Conservation (phyloP, 192 early-diverging fungal species). For the Kappamyces sp. region DNA sequence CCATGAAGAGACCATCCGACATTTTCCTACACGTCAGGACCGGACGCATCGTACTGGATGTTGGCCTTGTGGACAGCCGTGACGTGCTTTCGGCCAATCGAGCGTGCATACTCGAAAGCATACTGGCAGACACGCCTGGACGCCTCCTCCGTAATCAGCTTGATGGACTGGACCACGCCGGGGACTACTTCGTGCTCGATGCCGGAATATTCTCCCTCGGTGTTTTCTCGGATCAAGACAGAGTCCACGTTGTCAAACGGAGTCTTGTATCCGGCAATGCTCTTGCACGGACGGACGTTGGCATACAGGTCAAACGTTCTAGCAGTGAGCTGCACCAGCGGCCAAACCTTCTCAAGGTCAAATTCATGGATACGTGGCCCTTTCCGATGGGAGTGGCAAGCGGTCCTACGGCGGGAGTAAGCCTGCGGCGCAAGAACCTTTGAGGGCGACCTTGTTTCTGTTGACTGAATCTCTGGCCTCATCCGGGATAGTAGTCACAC, state of each 20-base stretch:
- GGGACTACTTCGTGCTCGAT: constrained; percentile 95
- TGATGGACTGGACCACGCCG: constrained; percentile 98
- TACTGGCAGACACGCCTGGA: constrained; percentile 87
- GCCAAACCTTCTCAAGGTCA: constrained; percentile 47
- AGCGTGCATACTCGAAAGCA: constrained; percentile 89
- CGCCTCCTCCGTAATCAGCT: constrained; percentile 95
- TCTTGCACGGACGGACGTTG: constrained; percentile 96
- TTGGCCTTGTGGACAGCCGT: constrained; percentile 97
- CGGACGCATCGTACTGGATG: constrained; percentile 35
- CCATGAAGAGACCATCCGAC: constrained; percentile 96
- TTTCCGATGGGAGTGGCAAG: constrained; percentile 98
- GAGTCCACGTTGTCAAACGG: constrained; percentile 95
- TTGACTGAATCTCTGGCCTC: constrained; percentile 85
- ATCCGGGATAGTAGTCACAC: constrained; percentile 89
- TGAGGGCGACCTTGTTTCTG: constrained; percentile 95
- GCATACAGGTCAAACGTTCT: constrained; percentile 98
- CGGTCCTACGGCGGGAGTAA: constrained; percentile 45
- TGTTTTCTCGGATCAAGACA: constrained; percentile 99
- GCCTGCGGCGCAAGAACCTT: constrained; percentile 41
- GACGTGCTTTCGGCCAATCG: constrained; percentile 85
- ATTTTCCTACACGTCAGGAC: constrained; percentile 53
- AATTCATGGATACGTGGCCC: constrained; percentile 92
- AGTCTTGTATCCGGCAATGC: constrained; percentile 94
- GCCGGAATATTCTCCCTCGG: constrained; percentile 99
- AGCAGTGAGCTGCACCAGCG: background rate